A percentile compares a stretch with the other conserved stretches of the same genome.
These are phyloP conservation scores for Scutellaria barbata DNA, from an alignment of 257 asterid species.

Conservation along the genomic window DNA sequence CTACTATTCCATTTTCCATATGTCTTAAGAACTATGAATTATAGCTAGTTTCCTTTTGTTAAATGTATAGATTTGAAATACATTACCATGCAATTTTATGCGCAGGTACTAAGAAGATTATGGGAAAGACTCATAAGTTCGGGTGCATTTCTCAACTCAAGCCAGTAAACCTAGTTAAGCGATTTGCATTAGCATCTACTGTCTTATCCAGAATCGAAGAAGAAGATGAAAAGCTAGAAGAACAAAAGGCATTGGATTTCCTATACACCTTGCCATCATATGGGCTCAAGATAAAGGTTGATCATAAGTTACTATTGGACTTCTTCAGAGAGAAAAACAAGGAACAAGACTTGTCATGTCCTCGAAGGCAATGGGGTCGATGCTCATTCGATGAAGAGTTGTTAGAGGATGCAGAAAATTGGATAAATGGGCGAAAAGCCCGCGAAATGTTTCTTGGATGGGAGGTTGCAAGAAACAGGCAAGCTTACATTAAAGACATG, in stretches of 20 bases:
- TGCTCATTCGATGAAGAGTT: constrained; percentile 29
- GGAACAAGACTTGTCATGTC: neutral
- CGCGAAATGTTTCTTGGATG: constrained; percentile 42
- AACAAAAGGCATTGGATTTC: constrained; percentile 40
- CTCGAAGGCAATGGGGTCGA: neutral
- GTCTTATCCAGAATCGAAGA: constrained; percentile 33
- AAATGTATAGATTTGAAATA: neutral
- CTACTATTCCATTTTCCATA: no score
- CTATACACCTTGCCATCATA: constrained; percentile 47
- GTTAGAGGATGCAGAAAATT: constrained; percentile 43
- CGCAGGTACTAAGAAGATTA: constrained; percentile 57
- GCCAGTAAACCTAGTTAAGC: constrained; percentile 53
- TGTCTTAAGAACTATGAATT: no score
- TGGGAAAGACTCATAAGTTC: constrained; percentile 53
- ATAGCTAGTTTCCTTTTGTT: no score
- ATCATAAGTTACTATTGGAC: constrained; percentile 48
- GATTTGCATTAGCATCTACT: constrained; percentile 33
- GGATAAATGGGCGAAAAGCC: constrained; percentile 50
- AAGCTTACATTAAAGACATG: constrained; percentile 56
- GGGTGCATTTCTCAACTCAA: constrained; percentile 56
- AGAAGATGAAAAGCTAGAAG: constrained; percentile 29
- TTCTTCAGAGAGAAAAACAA: constrained; percentile 50
- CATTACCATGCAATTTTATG: constrained; percentile 5
- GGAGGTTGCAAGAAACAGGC: constrained; percentile 52
- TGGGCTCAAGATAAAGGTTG: constrained; percentile 39